Percentiles rank a stretch among this genome's conserved stretches.
phyloP scores from a whole-genome alignment of 2,329 filamentous ascomycete species.

The Colletotrichum cordylinicola region DNA sequence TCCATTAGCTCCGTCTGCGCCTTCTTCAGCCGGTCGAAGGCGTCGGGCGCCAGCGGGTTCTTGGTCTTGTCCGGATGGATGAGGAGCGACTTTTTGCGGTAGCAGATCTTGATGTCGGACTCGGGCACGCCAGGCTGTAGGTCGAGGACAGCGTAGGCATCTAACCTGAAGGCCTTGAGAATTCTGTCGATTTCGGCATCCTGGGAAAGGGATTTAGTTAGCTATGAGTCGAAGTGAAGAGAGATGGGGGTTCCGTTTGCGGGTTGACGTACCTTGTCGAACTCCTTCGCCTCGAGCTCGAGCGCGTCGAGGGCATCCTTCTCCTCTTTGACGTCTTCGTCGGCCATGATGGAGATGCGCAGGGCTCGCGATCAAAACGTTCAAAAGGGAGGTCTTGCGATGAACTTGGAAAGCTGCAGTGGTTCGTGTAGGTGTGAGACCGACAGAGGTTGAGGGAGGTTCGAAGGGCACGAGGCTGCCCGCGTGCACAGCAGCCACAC shows the following conservation, averaged over 20 bases:
- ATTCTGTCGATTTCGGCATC: constrained; percentile 97
- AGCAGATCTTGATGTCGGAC: constrained; percentile 91
- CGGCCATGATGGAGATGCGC: constrained; percentile 37
- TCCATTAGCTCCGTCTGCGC: constrained; percentile 91
- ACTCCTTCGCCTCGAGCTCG: constrained; percentile 86
- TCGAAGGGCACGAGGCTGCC: constrained; percentile 6
- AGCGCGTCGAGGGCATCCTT: constrained; percentile 81
- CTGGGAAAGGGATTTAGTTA: constrained; percentile 44
- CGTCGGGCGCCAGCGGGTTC: constrained; percentile 89
- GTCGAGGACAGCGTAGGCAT: constrained; percentile 89
- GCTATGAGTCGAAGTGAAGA: background rate
- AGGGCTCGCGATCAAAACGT: background rate
- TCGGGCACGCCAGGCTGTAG: constrained; percentile 95
- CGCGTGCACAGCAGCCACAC: background rate
- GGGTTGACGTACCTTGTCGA: constrained; percentile 71
- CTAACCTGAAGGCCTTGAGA: constrained; percentile 81
- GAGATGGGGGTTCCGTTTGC: background rate
- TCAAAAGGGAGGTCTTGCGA: background rate
- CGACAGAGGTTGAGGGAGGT: background rate
- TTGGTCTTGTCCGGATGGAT: constrained; percentile 98
- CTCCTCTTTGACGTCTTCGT: constrained; percentile 57
- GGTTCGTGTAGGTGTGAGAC: background rate
- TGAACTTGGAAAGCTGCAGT: background rate
- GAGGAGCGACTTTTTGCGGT: constrained; percentile 97
- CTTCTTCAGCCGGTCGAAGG: constrained; percentile 96